Evolutionary conservation across 2,329 filamentous ascomycete genomes (phyloP), one percentile per base, ranked within the genome.

Genomic region (Fusarium bulbicola): DNA sequence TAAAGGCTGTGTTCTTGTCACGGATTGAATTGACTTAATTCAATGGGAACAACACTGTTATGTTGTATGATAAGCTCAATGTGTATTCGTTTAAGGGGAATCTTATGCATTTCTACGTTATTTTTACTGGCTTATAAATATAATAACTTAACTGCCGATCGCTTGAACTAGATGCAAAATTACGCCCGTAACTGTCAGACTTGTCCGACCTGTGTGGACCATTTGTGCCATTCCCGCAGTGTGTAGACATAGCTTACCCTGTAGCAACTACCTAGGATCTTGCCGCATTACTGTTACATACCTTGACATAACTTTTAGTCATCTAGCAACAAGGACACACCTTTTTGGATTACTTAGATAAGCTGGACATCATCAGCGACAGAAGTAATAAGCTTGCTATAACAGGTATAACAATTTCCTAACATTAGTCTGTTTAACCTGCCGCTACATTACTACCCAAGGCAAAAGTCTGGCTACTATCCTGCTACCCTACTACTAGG

Each of bases 351-450:
- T 26, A 1, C 5, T 9, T 26, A 1, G 5, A 45, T 43, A 6
- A 1, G 7, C 7, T 9, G 5, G 16, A 20, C 2, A 26, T 9
- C 1, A 14, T 2, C 14, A 4, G 7, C 3, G 3, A 45, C 1
- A 20, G 16, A 13, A 2, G 3, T 14, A 20, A 14, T 9, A 0
- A 26, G 8, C 16, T 3, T 26, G 12, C 3, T 1, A 26, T 4
- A 3, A 24, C 16, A 18, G 10, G 15, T 1, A 42, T 1, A 0
- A 7, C 10, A 1, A 21, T 21, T 0, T 39, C 7, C 1, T 21
- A 5, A 20, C 37, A 14, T 21, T 7, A 21, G 1, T 0, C 3
- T 21, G 3, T 14, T 40, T 1, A 9, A 14, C 7, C 20, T 9
- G 18, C 37, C 12, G 0, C 0, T 39, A 7, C 7, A 39, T 39